Evolutionary conservation across 345 rosid genomes (phyloP), one percentile per base, ranked within the genome.

Genomic region (Hypericum androsaemum): DNA sequence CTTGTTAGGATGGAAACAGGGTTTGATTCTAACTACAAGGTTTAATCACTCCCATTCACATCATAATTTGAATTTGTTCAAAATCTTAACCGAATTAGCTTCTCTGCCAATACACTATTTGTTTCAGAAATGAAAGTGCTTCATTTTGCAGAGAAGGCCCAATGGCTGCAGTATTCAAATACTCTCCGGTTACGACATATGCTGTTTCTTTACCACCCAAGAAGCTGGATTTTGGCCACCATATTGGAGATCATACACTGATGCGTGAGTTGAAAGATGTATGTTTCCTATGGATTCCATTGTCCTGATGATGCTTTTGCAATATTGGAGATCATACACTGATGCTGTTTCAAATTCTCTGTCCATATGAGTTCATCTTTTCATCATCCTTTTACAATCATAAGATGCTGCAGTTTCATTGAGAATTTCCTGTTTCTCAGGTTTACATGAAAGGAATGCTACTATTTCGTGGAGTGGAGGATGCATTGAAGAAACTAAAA

Each of bases 121-220:
- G 10, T 6, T 5, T 9, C 12, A 15, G 1, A 43, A 9, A 43
- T n/a, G 14, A 22, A 10, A 0, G 47, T 43, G 13, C 13, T 39
- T 12, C 43, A 37, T 59, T 56, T 56, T 72, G 73, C 86, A 92
- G 98, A 50, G 63, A 76, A 44, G 98, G 98, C 13, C 78, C 88
- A 50, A 69, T 85, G 83, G 90, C 80, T 54, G 94, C 97, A 17
- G 75, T 88, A 82, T 85, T 92, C 69, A 80, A 75, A 57, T 85
- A 83, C 80, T 83, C 94, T 67, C 74, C 71, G 12, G 88, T 88
- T 55, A 62, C 77, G 32, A 78, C 90, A 52, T 85, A 77, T 64
- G 70, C 74, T 9, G 74, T 92, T 56, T 83, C 80, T 56, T 43
- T 88, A 71, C 98, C 97, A 11, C 85, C 82, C 40, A 77, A 57